Evolutionary conservation across 2,329 filamentous ascomycete species (phyloP).

Genomic region (Trichophyton verrucosum): DNA sequence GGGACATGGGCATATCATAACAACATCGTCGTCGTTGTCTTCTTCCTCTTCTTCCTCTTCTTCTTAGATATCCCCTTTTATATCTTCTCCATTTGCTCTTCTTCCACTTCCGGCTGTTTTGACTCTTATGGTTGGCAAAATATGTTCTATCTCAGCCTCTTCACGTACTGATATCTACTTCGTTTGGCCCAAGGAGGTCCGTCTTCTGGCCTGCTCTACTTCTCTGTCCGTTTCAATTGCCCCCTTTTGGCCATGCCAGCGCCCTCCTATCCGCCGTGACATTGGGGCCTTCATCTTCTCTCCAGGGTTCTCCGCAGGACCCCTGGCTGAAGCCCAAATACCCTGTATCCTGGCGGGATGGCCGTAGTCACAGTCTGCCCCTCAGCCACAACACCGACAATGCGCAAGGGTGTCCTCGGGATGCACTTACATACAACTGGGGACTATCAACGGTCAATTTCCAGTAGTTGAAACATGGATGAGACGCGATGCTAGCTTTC

Average conservation of each 20-base stretch:
- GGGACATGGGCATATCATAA: conserved; percentile 3
- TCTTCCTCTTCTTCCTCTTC: no score
- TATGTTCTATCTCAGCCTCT: neutral
- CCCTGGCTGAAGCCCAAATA: neutral
- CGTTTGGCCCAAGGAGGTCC: neutral
- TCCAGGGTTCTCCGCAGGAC: neutral
- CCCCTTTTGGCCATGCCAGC: neutral
- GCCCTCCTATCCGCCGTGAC: neutral
- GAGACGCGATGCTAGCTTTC: neutral
- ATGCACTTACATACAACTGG: neutral
- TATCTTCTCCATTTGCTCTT: neutral
- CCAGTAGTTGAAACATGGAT: conserved; percentile 2
- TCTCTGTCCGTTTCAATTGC: neutral
- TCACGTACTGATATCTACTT: neutral
- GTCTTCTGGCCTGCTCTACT: neutral
- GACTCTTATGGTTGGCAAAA: conserved; percentile 1
- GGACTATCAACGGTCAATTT: neutral
- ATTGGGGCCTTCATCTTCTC: neutral
- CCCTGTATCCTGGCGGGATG: neutral
- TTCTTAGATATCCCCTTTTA: conserved; percentile 1
- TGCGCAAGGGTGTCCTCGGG: neutral
- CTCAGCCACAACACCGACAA: neutral
- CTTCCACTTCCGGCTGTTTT: neutral
- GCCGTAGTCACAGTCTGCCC: neutral
- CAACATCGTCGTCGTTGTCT: neutral